Percentiles rank a stretch among this genome's conserved stretches.
phyloP scores from a whole-genome alignment of 2,329 filamentous ascomycete genomes.

The Ploettnerulaceae sp. region DNA sequence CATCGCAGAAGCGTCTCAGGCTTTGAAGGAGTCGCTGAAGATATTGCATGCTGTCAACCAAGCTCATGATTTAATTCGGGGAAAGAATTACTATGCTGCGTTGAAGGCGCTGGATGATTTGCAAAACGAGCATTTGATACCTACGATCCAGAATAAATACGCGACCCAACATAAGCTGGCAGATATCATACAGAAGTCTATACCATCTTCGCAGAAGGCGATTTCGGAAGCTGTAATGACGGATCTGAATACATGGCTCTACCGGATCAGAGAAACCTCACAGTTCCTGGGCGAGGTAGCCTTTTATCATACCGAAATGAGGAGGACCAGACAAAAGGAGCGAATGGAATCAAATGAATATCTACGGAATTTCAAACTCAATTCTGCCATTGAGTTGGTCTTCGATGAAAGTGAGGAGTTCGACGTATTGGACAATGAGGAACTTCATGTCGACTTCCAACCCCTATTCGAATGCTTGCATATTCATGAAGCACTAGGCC shows the following conservation, averaged over 20 bases:
- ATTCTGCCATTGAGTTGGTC: conserved; percentile 92
- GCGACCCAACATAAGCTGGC: conserved; percentile 93
- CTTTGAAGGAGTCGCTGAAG: conserved; percentile 84
- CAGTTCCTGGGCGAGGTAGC: conserved; percentile 95
- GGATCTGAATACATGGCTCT: conserved; percentile 95
- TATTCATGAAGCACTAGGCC: conserved; percentile 90
- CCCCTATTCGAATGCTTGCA: conserved; percentile 93
- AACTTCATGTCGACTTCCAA: conserved; percentile 89
- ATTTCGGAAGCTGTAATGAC: conserved; percentile 97
- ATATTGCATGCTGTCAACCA: conserved; percentile 91
- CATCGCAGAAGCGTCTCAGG: conserved; percentile 86
- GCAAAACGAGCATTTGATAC: conserved; percentile 85
- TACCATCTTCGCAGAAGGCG: conserved; percentile 84
- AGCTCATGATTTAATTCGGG: conserved; percentile 83
- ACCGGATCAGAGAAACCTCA: conserved; percentile 88
- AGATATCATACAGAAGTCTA: conserved; percentile 91
- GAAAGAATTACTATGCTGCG: conserved; percentile 94
- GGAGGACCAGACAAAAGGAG: conserved; percentile 77
- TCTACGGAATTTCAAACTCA: conserved; percentile 80
- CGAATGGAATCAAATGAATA: conserved; percentile 71
- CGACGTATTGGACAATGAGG: conserved; percentile 91
- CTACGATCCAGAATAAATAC: conserved; percentile 70
- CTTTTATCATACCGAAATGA: conserved; percentile 90
- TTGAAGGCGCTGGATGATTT: conserved; percentile 91
- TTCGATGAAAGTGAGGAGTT: conserved; percentile 95